Percentiles rank a stretch among this genome's conserved stretches.
Conservation (phyloP, 306 rosid genomes). For the Citrullus colocynthis region DNA sequence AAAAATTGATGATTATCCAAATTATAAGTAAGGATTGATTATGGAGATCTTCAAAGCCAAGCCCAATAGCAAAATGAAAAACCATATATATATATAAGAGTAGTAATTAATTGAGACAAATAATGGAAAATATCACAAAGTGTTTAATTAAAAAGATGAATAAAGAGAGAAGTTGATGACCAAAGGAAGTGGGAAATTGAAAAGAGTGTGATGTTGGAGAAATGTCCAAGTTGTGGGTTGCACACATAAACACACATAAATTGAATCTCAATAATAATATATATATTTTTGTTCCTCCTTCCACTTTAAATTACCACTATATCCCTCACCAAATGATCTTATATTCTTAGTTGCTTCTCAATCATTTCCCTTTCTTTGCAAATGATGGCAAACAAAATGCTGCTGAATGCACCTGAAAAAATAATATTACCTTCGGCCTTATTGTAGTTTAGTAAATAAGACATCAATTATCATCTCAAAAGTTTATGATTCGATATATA, state of each 20-base stretch:
- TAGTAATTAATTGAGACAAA: neutral
- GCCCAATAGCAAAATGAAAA: neutral
- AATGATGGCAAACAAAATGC: slow-evolving; percentile 68
- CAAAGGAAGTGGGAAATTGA: neutral
- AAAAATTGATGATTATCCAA: no score
- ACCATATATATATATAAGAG: neutral
- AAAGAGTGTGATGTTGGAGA: neutral
- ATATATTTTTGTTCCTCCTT: neutral
- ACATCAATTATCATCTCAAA: no score
- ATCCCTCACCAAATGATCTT: neutral
- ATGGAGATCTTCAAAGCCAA: neutral
- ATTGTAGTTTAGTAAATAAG: no score
- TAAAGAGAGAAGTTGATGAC: neutral
- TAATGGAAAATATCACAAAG: neutral
- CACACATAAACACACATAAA: neutral
- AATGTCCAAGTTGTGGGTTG: neutral
- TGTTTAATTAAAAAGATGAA: no score
- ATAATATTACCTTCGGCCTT: no score
- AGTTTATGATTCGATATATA: no score
- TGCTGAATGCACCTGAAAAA: slow-evolving; percentile 41
- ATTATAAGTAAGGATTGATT: neutral
- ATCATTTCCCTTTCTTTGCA: slow-evolving; percentile 25
- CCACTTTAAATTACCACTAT: neutral
- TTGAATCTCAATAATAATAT: neutral
- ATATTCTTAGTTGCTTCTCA: neutral